Evolutionary conservation across 2,329 filamentous ascomycete species (phyloP), one percentile per base, ranked within the genome.

Genomic region (Fusarium falciforme): DNA sequence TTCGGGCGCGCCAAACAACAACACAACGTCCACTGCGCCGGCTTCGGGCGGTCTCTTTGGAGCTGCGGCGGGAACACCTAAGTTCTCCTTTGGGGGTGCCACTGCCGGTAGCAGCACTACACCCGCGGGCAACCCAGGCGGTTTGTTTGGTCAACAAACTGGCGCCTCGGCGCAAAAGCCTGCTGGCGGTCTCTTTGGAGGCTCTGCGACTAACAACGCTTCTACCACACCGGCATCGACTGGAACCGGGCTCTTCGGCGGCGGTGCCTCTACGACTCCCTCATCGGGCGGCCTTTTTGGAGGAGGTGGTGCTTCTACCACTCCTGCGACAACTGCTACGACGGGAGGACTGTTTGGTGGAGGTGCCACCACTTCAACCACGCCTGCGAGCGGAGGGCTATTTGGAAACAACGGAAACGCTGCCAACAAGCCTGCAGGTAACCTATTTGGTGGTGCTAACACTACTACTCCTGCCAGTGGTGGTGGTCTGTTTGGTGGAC

Each of bases 41-140:
- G 82, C 86, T 58, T 76, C 82, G 7, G 82, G 82, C 16, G 76
- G 80, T 22, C 74, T 87, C 10, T 88, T 88, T 75, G 85, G 85
- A 52, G 71, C 72, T 66, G 78, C 78, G 40, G 72, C 74, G 35
- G 77, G 79, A 44, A 72, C 81, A 27, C 75, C 85, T 27, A 68
- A 73, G 10, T 87, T 88, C 76, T 83, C 83, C 11, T 89, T 89
- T 69, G 83, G 83, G 27, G 77, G 76, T 44, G 72, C 72, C 36
- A 68, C 76, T 36, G 67, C 76, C n/a, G 69, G 77, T 47, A 76
- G 70, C 40, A 79, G 76, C 55, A 77, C 59, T 66, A 78, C 82
- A 14, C 72, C 82, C 11, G 64, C 81, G 6, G 78, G 76, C 36
- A 78, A 66, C 22, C 68, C 79, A 58, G 74, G 73, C 65, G 63